Evolutionary conservation across 2,329 filamentous ascomycete genomes (phyloP), one percentile per base, ranked within the genome.

Genomic region (Calonectria leucothoes): DNA sequence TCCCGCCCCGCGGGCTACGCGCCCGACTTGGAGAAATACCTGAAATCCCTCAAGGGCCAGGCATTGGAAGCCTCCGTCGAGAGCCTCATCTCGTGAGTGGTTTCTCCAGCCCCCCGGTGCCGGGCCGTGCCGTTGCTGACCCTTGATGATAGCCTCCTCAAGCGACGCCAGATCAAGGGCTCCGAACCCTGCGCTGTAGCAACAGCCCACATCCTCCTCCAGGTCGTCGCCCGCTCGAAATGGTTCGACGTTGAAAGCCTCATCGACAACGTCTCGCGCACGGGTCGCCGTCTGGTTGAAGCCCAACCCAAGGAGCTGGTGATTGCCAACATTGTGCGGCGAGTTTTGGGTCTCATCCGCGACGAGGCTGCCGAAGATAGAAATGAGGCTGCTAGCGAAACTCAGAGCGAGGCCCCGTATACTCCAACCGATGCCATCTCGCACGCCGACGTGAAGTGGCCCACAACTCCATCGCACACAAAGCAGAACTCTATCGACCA

Each of bases 291-390:
- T 69, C 89, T 99, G 52, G 93, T 94, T 42, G 91, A 93, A 69
- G 96, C 97, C 10, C 95, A 98, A 80, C 96, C 96, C 20, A 91
- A 94, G 74, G 97, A 98, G 86, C 93, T 98, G 79, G 95, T 95
- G 6, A 95, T 98, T 55, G 96, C 95, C 66, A 99, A 99, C 82
- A 96, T 99, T 78, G 95, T 98, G 59, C 92, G 96, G 74, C 93
- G 97, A 75, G 94, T 98, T 3, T 88, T 99, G 45, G 94, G 95
- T 52, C 89, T 99, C 76, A 97, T 99, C 76, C 92, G 97, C 66
- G 96, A 98, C 81, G 96, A 98, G 81, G 94, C 94, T 48, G 93
- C 94, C 79, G 95, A 97, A 80, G 93, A 95, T 78, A 88, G 93
- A 71, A 94, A 94, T 73, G 92, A 93, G 71, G 85, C 78, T 68